Conservation (phyloP, 768 basidiomycete genomes). For the Lenzites betulinus region DNA sequence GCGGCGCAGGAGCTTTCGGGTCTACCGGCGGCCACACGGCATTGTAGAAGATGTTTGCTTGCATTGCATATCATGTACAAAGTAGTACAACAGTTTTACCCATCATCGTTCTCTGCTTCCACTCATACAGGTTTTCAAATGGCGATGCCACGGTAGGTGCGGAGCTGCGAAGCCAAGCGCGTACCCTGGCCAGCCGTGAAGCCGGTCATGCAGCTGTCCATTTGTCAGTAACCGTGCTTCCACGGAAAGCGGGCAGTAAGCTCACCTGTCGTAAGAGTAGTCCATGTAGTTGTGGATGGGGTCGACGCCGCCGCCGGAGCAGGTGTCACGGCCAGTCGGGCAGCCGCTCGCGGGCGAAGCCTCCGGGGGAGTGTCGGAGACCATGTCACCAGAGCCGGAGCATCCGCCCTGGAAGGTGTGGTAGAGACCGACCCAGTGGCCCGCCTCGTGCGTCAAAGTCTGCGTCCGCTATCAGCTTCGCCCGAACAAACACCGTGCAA, state of each 20-base stretch:
- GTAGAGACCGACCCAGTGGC: constrained; percentile 63
- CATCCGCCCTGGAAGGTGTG: constrained; percentile 62
- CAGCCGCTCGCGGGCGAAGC: constrained; percentile 42
- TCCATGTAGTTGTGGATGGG: constrained; percentile 58
- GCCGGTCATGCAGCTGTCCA: constrained; percentile 44
- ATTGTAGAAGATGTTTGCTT: constrained; percentile 33
- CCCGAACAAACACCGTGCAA: neutral
- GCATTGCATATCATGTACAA: neutral
- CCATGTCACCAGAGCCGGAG: constrained; percentile 40
- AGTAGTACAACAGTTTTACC: neutral
- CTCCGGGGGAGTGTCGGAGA: constrained; percentile 51
- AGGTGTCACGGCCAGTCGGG: constrained; percentile 34
- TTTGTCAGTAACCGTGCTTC: neutral
- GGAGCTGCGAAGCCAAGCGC: constrained; percentile 44
- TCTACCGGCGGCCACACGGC: constrained; percentile 86
- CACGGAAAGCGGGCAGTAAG: neutral
- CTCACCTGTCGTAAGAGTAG: constrained; percentile 45
- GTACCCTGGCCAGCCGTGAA: constrained; percentile 47
- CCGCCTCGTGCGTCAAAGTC: constrained; percentile 57
- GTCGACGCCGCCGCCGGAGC: constrained; percentile 35
- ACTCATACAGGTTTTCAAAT: neutral
- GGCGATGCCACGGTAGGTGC: constrained; percentile 45
- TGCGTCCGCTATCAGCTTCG: constrained; percentile 13
- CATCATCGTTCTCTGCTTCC: neutral
- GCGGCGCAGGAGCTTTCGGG: constrained; percentile 89